Evolutionary conservation across 331 rosid species (phyloP), one percentile per base, ranked within the genome.

Genomic region (Erythrophleum ivorense): DNA sequence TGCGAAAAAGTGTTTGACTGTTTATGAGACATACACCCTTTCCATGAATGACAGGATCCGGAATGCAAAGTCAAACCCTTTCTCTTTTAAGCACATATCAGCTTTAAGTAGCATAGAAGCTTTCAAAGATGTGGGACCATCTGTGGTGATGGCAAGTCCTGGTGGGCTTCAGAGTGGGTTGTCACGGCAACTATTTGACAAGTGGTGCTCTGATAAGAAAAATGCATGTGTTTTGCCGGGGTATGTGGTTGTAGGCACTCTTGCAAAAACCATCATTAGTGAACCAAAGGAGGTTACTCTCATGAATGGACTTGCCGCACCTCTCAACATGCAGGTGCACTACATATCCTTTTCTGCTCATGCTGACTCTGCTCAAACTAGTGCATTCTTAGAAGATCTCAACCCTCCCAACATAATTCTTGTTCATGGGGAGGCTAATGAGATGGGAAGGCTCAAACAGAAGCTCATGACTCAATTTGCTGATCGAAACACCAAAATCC

Each of bases 141-240:
- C 94, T 2, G 98, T 93, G 41, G 96, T 95, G 80, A 95, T 95
- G 98, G 98, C 98, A 16, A 95, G 98, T 83, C 98, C 98, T 6
- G 77, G 93, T 81, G 92, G 90, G 49, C 91, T 95, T 78, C 98
- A 95, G 79, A 93, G 98, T 50, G 98, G 98, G 31, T 82, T 95
- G 85, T 95, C 97, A 18, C 84, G 97, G 19, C 97, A 95, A 78
- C 88, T 95, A 52, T 95, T 95, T 63, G 98, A 95, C 80, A 82
- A 78, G 90, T 93, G 98, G 98, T 95, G 97, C 91, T 90, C 97
- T 64, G 97, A 91, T 83, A 91, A 93, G 86, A 95, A 84, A 78
- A 95, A 95, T 82, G 76, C 93, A 97, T 49, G 86, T 93, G 79
- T 52, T 95, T 74, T 94, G 94, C 68, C 68, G 2, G 98, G 98